Evolutionary conservation across 2,329 filamentous ascomycete genomes (phyloP).

Genomic region (Arthrobotrys entomopaga): DNA sequence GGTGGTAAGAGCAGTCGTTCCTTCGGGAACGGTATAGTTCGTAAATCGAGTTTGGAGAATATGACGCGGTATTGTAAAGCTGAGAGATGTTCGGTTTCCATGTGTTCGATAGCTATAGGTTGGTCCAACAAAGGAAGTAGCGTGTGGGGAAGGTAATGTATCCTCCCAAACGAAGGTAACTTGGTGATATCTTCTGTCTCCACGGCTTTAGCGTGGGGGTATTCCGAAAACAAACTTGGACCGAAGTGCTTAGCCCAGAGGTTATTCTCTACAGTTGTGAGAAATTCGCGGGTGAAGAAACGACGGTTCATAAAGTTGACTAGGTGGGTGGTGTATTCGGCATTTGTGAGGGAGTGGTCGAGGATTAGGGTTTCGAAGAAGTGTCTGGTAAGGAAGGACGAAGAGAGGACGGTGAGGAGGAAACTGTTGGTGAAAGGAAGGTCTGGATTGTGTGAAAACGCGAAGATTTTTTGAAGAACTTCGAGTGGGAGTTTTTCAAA

Average conservation of each 20-base stretch:
- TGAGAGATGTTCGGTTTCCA: background rate
- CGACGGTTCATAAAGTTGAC: conserved; percentile 21
- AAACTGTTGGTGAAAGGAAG: conserved; percentile 30
- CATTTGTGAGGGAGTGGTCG: conserved; percentile 21
- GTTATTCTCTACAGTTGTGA: conserved; percentile 10
- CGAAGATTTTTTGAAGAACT: conserved; percentile 49
- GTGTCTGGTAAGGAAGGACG: conserved; percentile 19
- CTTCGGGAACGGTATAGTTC: conserved; percentile 15
- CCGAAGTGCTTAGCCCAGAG: conserved; percentile 32
- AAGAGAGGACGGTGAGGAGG: conserved; percentile 34
- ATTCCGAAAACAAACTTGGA: background rate
- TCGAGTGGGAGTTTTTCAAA: conserved; percentile 53
- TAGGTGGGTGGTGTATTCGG: conserved; percentile 17
- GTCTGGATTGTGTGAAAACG: conserved; percentile 41
- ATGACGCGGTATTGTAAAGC: conserved; percentile 19
- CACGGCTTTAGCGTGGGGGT: background rate
- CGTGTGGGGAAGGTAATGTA: conserved; percentile 3
- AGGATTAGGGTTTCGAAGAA: conserved; percentile 18
- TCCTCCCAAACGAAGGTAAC: background rate
- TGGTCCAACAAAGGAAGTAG: no score
- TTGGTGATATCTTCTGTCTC: background rate
- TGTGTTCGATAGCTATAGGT: background rate
- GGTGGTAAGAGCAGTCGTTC: conserved; percentile 26
- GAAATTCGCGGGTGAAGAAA: conserved; percentile 26
- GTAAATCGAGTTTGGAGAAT: conserved; percentile 25